Percentiles rank a stretch among this genome's conserved stretches.
Evolutionary conservation across 2,329 filamentous ascomycete genomes (phyloP).

Genomic region (Calonectria crousiana): DNA sequence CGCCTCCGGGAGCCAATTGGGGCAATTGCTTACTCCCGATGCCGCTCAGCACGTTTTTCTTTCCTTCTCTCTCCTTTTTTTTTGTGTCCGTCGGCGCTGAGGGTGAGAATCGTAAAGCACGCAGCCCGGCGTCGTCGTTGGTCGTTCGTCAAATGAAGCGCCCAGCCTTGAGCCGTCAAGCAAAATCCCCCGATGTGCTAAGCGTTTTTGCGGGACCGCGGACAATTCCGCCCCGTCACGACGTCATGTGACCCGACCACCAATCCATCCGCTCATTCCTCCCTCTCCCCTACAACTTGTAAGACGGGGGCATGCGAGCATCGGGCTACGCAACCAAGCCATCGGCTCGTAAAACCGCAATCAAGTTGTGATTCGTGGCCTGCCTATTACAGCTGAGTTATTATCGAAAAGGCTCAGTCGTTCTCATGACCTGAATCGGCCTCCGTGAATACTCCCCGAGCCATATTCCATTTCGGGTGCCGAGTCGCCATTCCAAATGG

Average conservation of each 20-base stretch:
- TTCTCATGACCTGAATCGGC: slow-evolving; percentile 2
- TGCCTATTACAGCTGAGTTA: background rate
- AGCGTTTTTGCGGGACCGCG: slow-evolving; percentile 17
- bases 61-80: too few relatives aligned
- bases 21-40: slow-evolving; percentile 8
- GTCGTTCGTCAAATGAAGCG: slow-evolving; percentile 8
- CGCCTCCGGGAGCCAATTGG: background rate
- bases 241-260: slow-evolving; percentile 30
- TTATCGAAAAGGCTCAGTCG: background rate
- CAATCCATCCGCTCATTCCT: background rate
- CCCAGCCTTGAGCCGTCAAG: slow-evolving; percentile 9
- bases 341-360: background rate
- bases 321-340: background rate
- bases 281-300: background rate
- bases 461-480: background rate
- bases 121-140: slow-evolving; percentile 4
- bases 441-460: slow-evolving; percentile 1
- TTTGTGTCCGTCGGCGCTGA: background rate
- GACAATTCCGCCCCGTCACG: slow-evolving; percentile 27
- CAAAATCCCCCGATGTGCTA: slow-evolving; percentile 19
- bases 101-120: background rate
- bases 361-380: background rate
- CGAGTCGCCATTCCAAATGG: background rate
- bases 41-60: background rate
- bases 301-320: background rate